Conservation (phyloP, 306 rosid species). For the Medicago ruthenica region DNA sequence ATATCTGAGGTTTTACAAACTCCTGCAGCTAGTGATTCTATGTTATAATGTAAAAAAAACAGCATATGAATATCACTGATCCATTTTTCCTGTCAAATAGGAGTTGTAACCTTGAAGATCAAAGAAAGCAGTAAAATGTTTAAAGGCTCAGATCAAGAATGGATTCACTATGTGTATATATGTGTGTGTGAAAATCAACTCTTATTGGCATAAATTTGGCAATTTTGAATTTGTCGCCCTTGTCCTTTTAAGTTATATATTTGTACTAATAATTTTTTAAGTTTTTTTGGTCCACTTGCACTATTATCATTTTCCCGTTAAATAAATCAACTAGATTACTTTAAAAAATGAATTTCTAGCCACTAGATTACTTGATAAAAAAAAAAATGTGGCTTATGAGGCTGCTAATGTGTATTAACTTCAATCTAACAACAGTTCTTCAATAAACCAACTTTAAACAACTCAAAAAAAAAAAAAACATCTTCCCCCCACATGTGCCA, state of each 20-base stretch:
- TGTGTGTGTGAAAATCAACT: neutral
- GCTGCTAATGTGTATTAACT: too few relatives aligned
- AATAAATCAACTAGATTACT: too few relatives aligned
- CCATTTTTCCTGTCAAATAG: neutral
- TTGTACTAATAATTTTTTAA: neutral
- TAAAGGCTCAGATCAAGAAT: neutral
- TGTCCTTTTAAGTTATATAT: too few relatives aligned
- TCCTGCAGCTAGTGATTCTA: conserved; percentile 51
- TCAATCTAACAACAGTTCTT: too few relatives aligned
- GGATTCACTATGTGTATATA: neutral
- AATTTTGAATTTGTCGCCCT: too few relatives aligned
- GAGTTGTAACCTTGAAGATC: neutral
- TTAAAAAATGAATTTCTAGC: too few relatives aligned
- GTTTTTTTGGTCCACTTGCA: neutral
- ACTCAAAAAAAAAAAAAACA: too few relatives aligned
- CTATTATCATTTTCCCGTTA: too few relatives aligned
- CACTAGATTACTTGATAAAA: too few relatives aligned
- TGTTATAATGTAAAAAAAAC: conserved; percentile 42
- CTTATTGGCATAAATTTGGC: neutral
- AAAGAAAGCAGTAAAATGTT: neutral
- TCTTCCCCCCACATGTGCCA: too few relatives aligned
- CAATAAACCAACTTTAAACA: too few relatives aligned
- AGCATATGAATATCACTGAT: conserved; percentile 13
- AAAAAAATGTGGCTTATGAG: too few relatives aligned
- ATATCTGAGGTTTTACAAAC: conserved; percentile 55